Conservation (phyloP, 805 yeast species). For the Ogataea henricii region DNA sequence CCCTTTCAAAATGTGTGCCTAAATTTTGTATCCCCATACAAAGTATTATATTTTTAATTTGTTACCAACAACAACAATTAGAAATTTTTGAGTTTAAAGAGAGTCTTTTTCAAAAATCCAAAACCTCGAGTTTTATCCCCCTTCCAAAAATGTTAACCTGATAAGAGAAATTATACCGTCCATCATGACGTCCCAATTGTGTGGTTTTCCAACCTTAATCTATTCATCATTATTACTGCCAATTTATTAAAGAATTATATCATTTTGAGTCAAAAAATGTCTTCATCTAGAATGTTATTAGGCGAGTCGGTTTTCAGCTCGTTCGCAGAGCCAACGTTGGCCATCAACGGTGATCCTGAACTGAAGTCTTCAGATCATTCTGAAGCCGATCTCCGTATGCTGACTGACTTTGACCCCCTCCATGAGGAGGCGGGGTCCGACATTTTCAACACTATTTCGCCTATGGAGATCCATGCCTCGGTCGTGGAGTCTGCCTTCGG, state of each 20-base stretch:
- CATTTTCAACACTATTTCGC: constrained; percentile 38
- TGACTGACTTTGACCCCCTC: background rate
- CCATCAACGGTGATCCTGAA: background rate
- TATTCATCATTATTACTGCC: constrained; percentile 5
- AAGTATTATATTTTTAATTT: constrained; percentile 22
- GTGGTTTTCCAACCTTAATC: constrained; percentile 4
- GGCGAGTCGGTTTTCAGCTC: constrained; percentile 38
- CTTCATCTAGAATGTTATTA: constrained; percentile 30
- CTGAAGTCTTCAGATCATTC: background rate
- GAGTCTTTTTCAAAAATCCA: constrained; percentile 14
- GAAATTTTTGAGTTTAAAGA: constrained; percentile 20
- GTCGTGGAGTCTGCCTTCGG: constrained; percentile 55
- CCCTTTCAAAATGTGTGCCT: constrained; percentile 27
- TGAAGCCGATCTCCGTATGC: background rate
- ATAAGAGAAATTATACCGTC: constrained; percentile 22
- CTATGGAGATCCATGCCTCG: constrained; percentile 54
- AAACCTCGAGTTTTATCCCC: constrained; percentile 16
- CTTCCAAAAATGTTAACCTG: constrained; percentile 28
- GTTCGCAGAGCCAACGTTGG: constrained; percentile 16
- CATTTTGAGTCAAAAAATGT: constrained; percentile 14
- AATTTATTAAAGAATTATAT: constrained; percentile 13
- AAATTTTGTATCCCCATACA: constrained; percentile 18
- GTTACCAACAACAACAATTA: constrained; percentile 18
- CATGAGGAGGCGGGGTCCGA: background rate
- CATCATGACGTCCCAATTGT: constrained; percentile 28